These are phyloP conservation scores for Monosporascus sp. DNA, from an alignment of 2,329 filamentous ascomycete genomes.

Conservation along the genomic window DNA sequence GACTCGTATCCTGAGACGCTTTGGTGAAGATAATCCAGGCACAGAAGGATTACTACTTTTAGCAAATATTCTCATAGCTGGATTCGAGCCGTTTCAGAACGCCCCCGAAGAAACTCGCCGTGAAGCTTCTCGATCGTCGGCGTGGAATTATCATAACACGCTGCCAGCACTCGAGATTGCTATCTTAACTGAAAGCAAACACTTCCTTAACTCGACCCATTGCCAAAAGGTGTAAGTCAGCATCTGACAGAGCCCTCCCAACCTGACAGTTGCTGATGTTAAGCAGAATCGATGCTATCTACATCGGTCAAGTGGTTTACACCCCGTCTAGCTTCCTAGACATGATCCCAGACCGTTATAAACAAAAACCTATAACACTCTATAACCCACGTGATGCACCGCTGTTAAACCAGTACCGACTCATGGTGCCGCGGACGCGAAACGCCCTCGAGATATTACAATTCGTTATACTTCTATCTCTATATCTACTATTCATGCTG, in stretches of 20 bases:
- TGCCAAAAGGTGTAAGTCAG: slow-evolving; percentile 64
- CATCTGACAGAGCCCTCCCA: not conserved
- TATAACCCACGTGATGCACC: slow-evolving; percentile 74
- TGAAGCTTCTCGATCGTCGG: slow-evolving; percentile 46
- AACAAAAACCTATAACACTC: slow-evolving; percentile 73
- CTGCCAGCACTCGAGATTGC: slow-evolving; percentile 77
- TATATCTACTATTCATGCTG: slow-evolving; percentile 71
- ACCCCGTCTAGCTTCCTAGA: slow-evolving; percentile 78
- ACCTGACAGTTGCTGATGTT: slow-evolving; percentile 6
- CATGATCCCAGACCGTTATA: slow-evolving; percentile 81
- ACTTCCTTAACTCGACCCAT: slow-evolving; percentile 70
- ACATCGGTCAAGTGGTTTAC: slow-evolving; percentile 74
- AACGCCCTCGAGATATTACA: slow-evolving; percentile 71
- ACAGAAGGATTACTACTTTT: slow-evolving; percentile 66
- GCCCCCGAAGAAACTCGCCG: slow-evolving; percentile 62
- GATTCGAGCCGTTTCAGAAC: slow-evolving; percentile 82
- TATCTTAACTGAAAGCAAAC: slow-evolving; percentile 76
- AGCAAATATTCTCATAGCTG: slow-evolving; percentile 74
- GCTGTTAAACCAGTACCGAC: slow-evolving; percentile 76
- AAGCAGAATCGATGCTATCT: slow-evolving; percentile 67
- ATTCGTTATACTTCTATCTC: slow-evolving; percentile 61
- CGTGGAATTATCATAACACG: slow-evolving; percentile 50
- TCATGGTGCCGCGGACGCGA: slow-evolving; percentile 74
- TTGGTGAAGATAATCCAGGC: slow-evolving; percentile 71
- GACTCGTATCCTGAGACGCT: slow-evolving; percentile 69